Base-by-base conservation (phyloP, 2,329 filamentous ascomycete species). In the Colletotrichum phormii region DNA sequence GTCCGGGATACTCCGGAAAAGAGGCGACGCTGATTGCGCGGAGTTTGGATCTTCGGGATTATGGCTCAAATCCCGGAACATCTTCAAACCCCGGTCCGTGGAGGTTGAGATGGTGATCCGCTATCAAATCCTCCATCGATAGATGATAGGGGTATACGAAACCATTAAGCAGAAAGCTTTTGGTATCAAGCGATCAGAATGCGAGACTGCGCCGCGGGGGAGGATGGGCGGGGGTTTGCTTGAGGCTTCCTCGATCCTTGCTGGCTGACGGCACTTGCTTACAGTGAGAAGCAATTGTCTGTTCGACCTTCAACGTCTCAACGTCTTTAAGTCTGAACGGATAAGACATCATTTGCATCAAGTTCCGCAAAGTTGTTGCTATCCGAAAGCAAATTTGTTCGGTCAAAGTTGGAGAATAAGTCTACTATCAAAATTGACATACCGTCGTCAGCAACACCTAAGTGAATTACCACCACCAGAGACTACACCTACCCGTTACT, bases 31-130 rank as follows among this genome's bases (percentile, higher is more conserved):
- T 61, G 60, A 64, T 33, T 22, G 5, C 51, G 31, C 35, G 42
- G 60, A 55, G 66, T 33, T 42, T 55, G 46, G 24, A 51, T 35
- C 54, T 2, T 60, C n/a, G 54, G 66, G 18, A 49, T 61, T 68
- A 42, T 61, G 22, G 37, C 60, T 73, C 58, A 64, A 76, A 75
- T 75, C 67, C 66, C 79, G 42, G 75, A 72, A 57, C 51, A 71
- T 66, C 71, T 76, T 71, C 75, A 74, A 69, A 75, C 63, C 18
- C 68, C 76, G 57, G 57, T 74, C 42, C 33, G 53, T 31, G 29
- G 9, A 46, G 31, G 8, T 4, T 9, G 24, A n/a, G n/a, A 11
- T 5, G 9, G 22, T 7, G 13, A 2, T 15, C 13, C 24, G 53
- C 46, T 22, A 12, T 5, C 31, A 18, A 33, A 5, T 24, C 7